phyloP scores from a whole-genome alignment of 2,329 filamentous ascomycete genomes.

The Uncinocarpus reesii region DNA sequence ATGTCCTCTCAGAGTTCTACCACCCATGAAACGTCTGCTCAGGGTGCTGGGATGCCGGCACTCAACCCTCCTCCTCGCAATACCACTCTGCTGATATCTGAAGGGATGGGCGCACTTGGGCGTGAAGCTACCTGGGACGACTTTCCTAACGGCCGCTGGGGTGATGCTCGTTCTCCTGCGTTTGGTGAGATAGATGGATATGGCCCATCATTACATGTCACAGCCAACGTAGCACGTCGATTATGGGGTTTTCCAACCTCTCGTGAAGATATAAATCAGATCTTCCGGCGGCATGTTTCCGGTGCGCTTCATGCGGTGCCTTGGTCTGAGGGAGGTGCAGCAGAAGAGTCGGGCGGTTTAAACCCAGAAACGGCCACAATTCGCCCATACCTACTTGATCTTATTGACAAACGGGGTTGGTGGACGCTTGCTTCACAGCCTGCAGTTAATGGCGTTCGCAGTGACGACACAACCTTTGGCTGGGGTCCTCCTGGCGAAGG shows the following conservation, averaged over 20 bases:
- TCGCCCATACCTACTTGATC: conserved; percentile 57
- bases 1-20: conserved; percentile 30
- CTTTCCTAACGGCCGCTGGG: conserved; percentile 92
- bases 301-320: conserved; percentile 73
- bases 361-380: conserved; percentile 73
- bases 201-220: conserved; percentile 87
- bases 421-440: conserved; percentile 96
- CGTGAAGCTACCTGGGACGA: conserved; percentile 98
- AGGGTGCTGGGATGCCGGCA: conserved; percentile 64
- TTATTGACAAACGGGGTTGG: conserved; percentile 74
- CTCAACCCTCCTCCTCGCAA: conserved; percentile 60
- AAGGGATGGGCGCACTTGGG: conserved; percentile 79
- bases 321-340: conserved; percentile 73
- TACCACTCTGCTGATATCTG: conserved; percentile 84
- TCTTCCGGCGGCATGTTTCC: conserved; percentile 73
- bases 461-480: conserved; percentile 68
- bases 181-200: conserved; percentile 98
- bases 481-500: conserved; percentile 81
- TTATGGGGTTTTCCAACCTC: conserved; percentile 75
- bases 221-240: conserved; percentile 67
- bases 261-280: conserved; percentile 58
- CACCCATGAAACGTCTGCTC: conserved; percentile 58
- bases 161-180: conserved; percentile 81
- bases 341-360: conserved; percentile 38
- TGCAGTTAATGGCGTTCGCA: conserved; percentile 75